Evolutionary conservation across 345 rosid genomes (phyloP).

Genomic region (Gossypium mustelinum): DNA sequence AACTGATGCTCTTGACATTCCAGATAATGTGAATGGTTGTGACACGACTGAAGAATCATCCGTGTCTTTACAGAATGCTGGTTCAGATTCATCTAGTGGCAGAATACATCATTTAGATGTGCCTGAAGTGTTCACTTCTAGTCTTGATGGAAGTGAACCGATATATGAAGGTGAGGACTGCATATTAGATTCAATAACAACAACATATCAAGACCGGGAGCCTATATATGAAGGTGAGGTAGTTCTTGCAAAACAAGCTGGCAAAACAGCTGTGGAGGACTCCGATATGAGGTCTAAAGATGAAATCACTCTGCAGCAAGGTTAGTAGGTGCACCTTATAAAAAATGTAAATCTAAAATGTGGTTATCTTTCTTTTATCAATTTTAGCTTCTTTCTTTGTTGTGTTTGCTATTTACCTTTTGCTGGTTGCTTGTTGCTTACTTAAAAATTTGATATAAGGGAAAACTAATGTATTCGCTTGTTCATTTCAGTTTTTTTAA

Average conservation of each 20-base stretch:
- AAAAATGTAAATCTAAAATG: not conserved
- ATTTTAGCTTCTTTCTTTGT: slow-evolving; percentile 5
- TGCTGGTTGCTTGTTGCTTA: not conserved
- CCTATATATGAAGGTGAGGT: slow-evolving; percentile 98
- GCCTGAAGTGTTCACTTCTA: slow-evolving; percentile 45
- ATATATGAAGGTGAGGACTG: slow-evolving; percentile 97
- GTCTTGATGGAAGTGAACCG: slow-evolving; percentile 77
- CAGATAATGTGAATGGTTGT: slow-evolving; percentile 31
- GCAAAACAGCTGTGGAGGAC: slow-evolving; percentile 41
- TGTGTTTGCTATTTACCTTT: slow-evolving; percentile 2
- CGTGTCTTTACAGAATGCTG: slow-evolving; percentile 33
- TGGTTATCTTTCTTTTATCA: not conserved
- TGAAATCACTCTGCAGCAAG: slow-evolving; percentile 71
- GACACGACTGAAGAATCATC: slow-evolving; percentile 19
- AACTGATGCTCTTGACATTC: slow-evolving; percentile 29
- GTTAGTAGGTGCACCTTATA: slow-evolving; percentile 30
- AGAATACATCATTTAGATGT: slow-evolving; percentile 46
- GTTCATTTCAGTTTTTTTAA: not conserved
- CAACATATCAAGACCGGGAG: slow-evolving; percentile 55
- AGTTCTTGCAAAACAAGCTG: slow-evolving; percentile 75
- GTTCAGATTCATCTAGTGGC: slow-evolving; percentile 46
- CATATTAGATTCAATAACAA: slow-evolving; percentile 58
- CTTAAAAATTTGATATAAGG: slow-evolving; percentile 1
- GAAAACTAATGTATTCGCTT: not conserved
- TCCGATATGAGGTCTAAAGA: slow-evolving; percentile 34